Conservation (phyloP, 192 early-diverging fungal genomes). For the Phycomyces nitens region DNA sequence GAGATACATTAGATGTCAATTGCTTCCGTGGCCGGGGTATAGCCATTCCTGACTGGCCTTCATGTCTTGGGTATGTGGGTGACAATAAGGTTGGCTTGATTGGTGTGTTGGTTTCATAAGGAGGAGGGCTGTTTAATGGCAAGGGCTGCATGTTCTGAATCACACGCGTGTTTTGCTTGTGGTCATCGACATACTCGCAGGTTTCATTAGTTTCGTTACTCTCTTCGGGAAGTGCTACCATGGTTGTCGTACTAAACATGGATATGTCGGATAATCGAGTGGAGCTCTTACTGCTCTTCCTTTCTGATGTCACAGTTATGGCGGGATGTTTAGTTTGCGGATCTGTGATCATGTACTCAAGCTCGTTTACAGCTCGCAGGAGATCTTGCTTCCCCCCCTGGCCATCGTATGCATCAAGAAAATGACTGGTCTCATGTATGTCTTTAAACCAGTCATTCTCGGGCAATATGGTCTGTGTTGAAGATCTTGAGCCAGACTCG, state of each 20-base stretch:
- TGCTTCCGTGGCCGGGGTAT: constrained; percentile 2
- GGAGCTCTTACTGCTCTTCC: not conserved
- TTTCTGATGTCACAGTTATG: not conserved
- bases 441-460: not conserved
- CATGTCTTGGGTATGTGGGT: not conserved
- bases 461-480: not conserved
- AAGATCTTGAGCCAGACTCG: no score
- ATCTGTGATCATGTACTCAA: no score
- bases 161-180: no score
- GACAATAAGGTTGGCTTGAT: no score
- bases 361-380: no score
- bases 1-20: not conserved
- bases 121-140: not conserved
- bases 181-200: no score
- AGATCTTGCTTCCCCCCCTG: no score
- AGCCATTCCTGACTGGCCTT: not conserved
- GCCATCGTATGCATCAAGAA: no score
- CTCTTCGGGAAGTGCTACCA: not conserved
- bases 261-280: not conserved
- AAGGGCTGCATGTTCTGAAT: not conserved
- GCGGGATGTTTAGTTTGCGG: no score
- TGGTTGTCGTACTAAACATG: not conserved
- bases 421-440: no score
- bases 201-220: not conserved
- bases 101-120: no score